Percentiles rank a stretch among this genome's conserved stretches.
phyloP scores from a whole-genome alignment of 129 eudicot species.

The Cynara cardunculus region DNA sequence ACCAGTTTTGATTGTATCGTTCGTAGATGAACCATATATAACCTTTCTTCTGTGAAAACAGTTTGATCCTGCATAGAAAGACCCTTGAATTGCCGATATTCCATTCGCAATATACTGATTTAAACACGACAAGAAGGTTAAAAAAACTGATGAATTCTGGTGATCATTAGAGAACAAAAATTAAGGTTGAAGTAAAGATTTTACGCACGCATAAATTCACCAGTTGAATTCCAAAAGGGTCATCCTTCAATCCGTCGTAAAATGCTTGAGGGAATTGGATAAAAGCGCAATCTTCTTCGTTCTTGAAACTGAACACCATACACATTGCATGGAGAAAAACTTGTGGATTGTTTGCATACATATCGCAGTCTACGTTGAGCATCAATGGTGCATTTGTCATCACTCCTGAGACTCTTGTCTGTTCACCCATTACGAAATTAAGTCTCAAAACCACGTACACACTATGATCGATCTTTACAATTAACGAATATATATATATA shows the following conservation, averaged over 20 bases:
- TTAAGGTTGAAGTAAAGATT: not conserved
- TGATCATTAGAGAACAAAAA: not conserved
- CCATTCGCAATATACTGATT: slow-evolving; percentile 31
- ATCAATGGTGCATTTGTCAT: slow-evolving; percentile 75
- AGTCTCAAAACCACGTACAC: not conserved
- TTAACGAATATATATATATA: not conserved
- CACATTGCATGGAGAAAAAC: slow-evolving; percentile 73
- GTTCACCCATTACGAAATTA: slow-evolving; percentile 7
- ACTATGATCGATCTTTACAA: not conserved
- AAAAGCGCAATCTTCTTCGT: slow-evolving; percentile 36
- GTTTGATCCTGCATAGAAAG: slow-evolving; percentile 42
- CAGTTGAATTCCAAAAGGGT: slow-evolving; percentile 55
- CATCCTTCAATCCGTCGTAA: slow-evolving; percentile 54
- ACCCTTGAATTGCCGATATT: slow-evolving; percentile 44
- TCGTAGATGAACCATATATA: slow-evolving; percentile 50
- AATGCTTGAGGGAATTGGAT: slow-evolving; percentile 64
- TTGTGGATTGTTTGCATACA: slow-evolving; percentile 63
- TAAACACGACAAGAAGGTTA: not conserved
- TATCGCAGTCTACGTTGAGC: slow-evolving; percentile 71
- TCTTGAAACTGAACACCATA: slow-evolving; percentile 31
- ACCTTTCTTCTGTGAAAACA: slow-evolving; percentile 59
- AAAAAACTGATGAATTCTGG: not conserved
- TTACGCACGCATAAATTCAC: slow-evolving; percentile 14
- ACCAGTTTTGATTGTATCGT: slow-evolving; percentile 9
- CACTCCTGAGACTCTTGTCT: slow-evolving; percentile 70